phyloP scores from a whole-genome alignment of 768 basidiomycete species.

The Coprinopsis strossmayeri region DNA sequence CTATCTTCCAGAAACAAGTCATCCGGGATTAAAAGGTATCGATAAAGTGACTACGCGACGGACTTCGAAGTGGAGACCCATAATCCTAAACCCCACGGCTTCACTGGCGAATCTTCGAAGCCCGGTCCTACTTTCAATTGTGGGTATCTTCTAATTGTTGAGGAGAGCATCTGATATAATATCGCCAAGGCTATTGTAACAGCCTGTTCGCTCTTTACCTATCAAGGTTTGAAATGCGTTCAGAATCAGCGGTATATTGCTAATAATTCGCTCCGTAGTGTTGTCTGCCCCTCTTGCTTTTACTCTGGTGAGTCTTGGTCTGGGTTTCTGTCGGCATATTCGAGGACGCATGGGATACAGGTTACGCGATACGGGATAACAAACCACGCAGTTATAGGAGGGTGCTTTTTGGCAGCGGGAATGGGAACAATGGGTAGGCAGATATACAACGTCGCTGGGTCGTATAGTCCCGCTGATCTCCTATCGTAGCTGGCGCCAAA shows the following conservation, averaged over 20 bases:
- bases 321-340: neutral
- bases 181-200: constrained; percentile 23
- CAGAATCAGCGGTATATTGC: constrained; percentile 1
- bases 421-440: constrained; percentile 44
- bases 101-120: constrained; percentile 47
- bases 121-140: constrained; percentile 51
- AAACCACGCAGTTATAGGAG: constrained; percentile 46
- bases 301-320: constrained; percentile 44
- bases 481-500: constrained; percentile 47
- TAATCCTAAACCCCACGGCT: constrained; percentile 54
- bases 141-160: constrained; percentile 23
- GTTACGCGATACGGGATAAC: constrained; percentile 44
- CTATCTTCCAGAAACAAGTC: constrained; percentile 60
- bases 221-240: constrained; percentile 28
- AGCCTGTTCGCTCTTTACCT: constrained; percentile 26
- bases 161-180: neutral
- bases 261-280: constrained; percentile 21
- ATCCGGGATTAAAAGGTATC: constrained; percentile 50
- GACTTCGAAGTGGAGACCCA: constrained; percentile 21
- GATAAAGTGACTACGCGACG: constrained; percentile 31
- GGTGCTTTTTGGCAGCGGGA: constrained; percentile 46
- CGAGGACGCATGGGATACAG: constrained; percentile 23
- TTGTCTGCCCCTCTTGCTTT: constrained; percentile 57
- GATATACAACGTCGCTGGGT: neutral
- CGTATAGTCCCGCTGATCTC: neutral